These are phyloP conservation scores for Nepenthes gracilis DNA, from an alignment of 148 eudicot species.

Conservation along the genomic window DNA sequence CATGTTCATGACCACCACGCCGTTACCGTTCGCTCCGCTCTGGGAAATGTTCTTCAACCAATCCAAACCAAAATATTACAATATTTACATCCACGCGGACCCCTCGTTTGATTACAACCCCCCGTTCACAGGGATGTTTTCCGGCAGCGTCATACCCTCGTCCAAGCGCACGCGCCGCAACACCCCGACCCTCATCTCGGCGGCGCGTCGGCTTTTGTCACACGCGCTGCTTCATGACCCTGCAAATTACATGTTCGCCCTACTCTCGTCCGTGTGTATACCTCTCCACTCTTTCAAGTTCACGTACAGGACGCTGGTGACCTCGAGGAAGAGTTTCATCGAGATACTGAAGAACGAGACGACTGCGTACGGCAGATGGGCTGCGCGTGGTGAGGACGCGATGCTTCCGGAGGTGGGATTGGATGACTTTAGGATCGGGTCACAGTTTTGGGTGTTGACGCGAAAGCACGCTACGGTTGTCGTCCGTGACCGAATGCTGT, in stretches of 20 bases:
- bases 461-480: constrained; percentile 54
- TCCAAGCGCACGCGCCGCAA: constrained; percentile 66
- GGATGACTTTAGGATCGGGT: constrained; percentile 56
- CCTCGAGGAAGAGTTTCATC: constrained; percentile 44
- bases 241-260: constrained; percentile 56
- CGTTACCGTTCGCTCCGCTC: constrained; percentile 56
- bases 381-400: constrained; percentile 62
- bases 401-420: constrained; percentile 60
- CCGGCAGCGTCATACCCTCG: constrained; percentile 39
- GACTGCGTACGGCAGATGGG: constrained; percentile 55
- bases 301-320: constrained; percentile 24
- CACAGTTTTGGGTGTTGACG: constrained; percentile 65
- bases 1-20: constrained; percentile 57
- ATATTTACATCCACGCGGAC: constrained; percentile 69
- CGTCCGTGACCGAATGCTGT: constrained; percentile 34
- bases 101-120: constrained; percentile 21
- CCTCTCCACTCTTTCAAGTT: constrained; percentile 69
- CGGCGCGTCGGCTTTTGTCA: constrained; percentile 57
- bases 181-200: constrained; percentile 57
- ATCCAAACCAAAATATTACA: constrained; percentile 23
- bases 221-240: constrained; percentile 68
- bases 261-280: constrained; percentile 61
- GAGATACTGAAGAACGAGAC: constrained; percentile 54
- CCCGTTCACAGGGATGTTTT: constrained; percentile 45
- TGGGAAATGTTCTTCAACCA: constrained; percentile 65